Conservation (phyloP, 768 basidiomycete species). For the Lentinus tigrinus region DNA sequence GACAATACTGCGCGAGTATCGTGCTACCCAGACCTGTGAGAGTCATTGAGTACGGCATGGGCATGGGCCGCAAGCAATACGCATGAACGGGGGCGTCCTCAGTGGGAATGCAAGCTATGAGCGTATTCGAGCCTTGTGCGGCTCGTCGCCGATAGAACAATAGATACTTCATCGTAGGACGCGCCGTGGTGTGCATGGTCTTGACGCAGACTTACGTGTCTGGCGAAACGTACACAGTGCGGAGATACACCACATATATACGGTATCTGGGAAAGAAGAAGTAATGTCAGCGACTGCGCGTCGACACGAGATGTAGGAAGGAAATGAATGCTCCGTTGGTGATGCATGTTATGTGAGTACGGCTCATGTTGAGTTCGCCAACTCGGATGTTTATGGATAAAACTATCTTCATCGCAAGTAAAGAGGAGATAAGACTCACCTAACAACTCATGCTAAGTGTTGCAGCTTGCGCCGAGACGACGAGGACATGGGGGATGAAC, state of each 20-base stretch:
- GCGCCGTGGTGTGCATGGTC: conserved; percentile 24
- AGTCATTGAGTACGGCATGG: not conserved
- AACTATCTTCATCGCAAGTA: conserved; percentile 55
- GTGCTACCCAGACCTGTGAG: not conserved
- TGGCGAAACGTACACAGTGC: too few species aligned
- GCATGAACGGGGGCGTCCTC: conserved; percentile 24
- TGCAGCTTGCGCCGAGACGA: too few species aligned
- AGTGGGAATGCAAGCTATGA: conserved; percentile 31
- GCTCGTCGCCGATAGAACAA: too few species aligned
- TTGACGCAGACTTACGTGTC: conserved; percentile 14
- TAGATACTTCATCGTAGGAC: too few species aligned
- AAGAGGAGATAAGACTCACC: conserved; percentile 33
- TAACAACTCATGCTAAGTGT: not conserved
- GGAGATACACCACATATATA: not conserved
- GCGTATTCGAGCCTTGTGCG: too few species aligned
- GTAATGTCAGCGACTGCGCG: not conserved
- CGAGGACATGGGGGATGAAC: too few species aligned
- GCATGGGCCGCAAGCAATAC: not conserved
- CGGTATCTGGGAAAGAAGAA: not conserved
- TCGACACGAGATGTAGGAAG: not conserved
- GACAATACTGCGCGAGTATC: too few species aligned
- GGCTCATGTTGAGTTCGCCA: conserved; percentile 71
- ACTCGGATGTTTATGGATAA: conserved; percentile 63
- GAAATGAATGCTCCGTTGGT: conserved; percentile 44
- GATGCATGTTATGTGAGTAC: conserved; percentile 74